Percentiles rank a stretch among this genome's conserved stretches.
Evolutionary conservation across 1,139 yeast genomes (phyloP).

Genomic region (Pichia sp.): DNA sequence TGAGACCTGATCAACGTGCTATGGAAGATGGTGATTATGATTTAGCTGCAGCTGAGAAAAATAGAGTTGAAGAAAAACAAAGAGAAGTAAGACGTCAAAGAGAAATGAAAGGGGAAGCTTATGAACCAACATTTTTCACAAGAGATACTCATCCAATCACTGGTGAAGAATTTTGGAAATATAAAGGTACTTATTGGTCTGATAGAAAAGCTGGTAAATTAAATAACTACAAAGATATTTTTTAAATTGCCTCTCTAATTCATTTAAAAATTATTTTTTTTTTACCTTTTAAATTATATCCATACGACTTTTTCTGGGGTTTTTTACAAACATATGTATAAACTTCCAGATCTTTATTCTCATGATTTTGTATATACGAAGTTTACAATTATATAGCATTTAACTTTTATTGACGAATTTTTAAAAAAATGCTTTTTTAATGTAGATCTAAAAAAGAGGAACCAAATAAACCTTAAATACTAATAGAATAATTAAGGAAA

Average conservation of each 20-base stretch:
- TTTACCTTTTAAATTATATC: too few species aligned
- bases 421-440: too few species aligned
- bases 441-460: too few species aligned
- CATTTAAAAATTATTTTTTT: too few species aligned
- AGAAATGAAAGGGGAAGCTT: conserved; percentile 47
- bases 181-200: conserved; percentile 71
- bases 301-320: too few species aligned
- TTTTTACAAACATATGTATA: too few species aligned
- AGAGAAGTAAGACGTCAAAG: conserved; percentile 68
- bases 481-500: too few species aligned
- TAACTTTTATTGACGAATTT: too few species aligned
- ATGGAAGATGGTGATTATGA: conserved; percentile 98
- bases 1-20: conserved; percentile 95
- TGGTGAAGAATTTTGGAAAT: conserved; percentile 72
- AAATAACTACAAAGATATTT: conserved; percentile 47
- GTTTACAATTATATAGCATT: too few species aligned
- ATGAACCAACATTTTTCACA: conserved; percentile 71
- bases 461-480: too few species aligned
- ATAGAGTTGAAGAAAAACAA: conserved; percentile 87
- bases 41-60: conserved; percentile 79
- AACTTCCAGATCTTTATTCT: too few species aligned
- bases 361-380: too few species aligned
- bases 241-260: conserved; percentile 31
- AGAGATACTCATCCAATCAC: conserved; percentile 74
- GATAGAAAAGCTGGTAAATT: conserved; percentile 50